Base-by-base conservation (phyloP, 2,329 filamentous ascomycete genomes). In the Xylariales sp. region DNA sequence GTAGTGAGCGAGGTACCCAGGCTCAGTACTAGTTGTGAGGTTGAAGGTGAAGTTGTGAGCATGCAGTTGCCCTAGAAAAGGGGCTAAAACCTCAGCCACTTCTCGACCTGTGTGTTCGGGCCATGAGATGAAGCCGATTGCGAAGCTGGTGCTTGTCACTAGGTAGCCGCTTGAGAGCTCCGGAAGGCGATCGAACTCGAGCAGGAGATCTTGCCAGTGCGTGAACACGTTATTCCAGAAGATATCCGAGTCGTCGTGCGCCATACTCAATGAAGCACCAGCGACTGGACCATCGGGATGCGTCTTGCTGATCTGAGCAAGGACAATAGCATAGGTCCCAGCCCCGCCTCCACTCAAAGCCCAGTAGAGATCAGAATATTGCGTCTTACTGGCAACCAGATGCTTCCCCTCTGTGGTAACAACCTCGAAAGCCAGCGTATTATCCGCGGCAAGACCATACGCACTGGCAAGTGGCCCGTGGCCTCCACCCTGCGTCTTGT, bases 301-400 rank as follows among this genome's bases (percentile, higher is more conserved):
- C 1, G 65, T 62, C 48, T 70, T 73, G n/a, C 62, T 56, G 2
- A 69, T 74, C 53, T 74, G 59, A 3, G 68, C 71, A 14, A 63
- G 51, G 3, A 77, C 68, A 1, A 77, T 57, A 2, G 64, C 74
- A 46, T 70, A 78, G 4, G 62, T 74, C 2, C 70, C 70, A 3
- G 62, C 65, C 1, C 74, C 72, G 4, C 73, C 71, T 6, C 72
- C 71, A 33, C 60, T 59, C 2, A 76, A 53, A 5, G 74, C 74
- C 73, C 73, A 80, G 56, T 71, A 76, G 3, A 78, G 59, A 40
- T 78, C 73, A 0, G 57, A 40, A 40, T 76, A 67, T 15, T 68
- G 42, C 1, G 58, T 52, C 1, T 53, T 59, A 10, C 60, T 64
- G 1, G 71, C 71, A 4, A 53, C 62, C 0, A 74, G 42, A 8